A percentile compares a stretch with the other conserved stretches of the same genome.
phyloP scores from a whole-genome alignment of 2,329 filamentous ascomycete genomes.

The Alternaria sp. region DNA sequence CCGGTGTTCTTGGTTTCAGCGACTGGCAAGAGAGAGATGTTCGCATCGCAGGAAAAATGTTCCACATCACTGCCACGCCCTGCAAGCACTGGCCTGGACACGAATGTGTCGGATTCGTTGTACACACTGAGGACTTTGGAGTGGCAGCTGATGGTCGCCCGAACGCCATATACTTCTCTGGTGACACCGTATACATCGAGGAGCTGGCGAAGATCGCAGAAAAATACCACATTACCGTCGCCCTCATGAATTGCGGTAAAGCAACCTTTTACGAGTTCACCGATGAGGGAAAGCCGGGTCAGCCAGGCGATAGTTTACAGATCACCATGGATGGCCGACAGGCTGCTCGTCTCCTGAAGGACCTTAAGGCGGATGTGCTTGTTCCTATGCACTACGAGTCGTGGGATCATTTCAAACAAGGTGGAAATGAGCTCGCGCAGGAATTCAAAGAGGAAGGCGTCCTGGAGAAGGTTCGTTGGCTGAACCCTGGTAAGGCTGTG shows the following conservation, averaged over 20 bases:
- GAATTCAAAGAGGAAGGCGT: background rate
- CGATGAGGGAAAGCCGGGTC: background rate
- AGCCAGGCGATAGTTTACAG: background rate
- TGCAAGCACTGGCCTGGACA: constrained; percentile 56
- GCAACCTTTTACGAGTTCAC: background rate
- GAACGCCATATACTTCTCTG: constrained; percentile 61
- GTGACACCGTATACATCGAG: constrained; percentile 60
- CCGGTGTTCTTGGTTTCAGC: constrained; percentile 46
- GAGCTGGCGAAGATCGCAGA: constrained; percentile 36
- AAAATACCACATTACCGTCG: constrained; percentile 3
- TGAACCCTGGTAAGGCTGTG: background rate
- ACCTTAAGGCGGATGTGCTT: background rate
- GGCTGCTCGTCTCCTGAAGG: background rate
- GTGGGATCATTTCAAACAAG: background rate
- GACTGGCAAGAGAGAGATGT: constrained; percentile 41
- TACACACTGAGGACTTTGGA: constrained; percentile 53
- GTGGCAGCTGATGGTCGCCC: constrained; percentile 44
- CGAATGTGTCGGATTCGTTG: constrained; percentile 59
- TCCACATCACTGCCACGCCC: constrained; percentile 56
- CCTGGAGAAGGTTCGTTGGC: background rate
- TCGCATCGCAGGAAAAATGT: constrained; percentile 37
- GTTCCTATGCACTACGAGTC: constrained; percentile 3
- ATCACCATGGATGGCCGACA: constrained; percentile 3
- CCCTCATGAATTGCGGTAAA: background rate
- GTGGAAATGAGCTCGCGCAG: background rate